Base-by-base conservation (phyloP, 805 yeast genomes). In the Yamadazyma laniorum region DNA sequence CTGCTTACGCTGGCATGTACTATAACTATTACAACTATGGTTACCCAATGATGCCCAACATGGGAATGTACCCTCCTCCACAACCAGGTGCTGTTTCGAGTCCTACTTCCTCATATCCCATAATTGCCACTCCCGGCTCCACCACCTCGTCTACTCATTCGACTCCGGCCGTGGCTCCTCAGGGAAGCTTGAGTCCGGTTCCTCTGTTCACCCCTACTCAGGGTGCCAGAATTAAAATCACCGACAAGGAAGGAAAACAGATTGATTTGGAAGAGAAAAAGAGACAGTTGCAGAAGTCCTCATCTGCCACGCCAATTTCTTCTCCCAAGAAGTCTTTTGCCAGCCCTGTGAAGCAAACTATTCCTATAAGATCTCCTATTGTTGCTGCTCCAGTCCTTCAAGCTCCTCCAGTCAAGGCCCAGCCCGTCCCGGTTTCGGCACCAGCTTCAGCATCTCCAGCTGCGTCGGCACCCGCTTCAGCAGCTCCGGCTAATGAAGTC, bases 211-310 rank as follows among this genome's bases (percentile, higher is more conserved):
- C 34, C 5, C 37, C 37, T 9, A 14, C 26, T 4, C 16, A 33
- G 11, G 42, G 34, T 22, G 38, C 38, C 12, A 31, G 21, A 17
- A 58, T 67, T 21, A 66, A 59, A 43, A 55, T 68, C 39, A 67
- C 72, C 25, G 68, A 66, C 37, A 65, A 62, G 50, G 71, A 66
- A 29, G 74, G 73, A 5, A 65, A 61, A 39, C 64, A 56, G 31
- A 59, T 67, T 27, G 70, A 67, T 43, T 63, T 65, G 43, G 72
- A 68, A 36, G 72, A 64, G 31, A 65, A 65, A 54, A 63, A 58
- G 47, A 65, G 58, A 52, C 50, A 54, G 22, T 39, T 55, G n/a
- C 48, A 52, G 19, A 50, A 53, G 8, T 43, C 49, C 21, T 46
- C 61, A 8, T 39, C 52, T 8, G 47, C 55, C 16, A 56, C 68